Conservation (phyloP, 2,329 filamentous ascomycete species). For the Fusarium sp. region DNA sequence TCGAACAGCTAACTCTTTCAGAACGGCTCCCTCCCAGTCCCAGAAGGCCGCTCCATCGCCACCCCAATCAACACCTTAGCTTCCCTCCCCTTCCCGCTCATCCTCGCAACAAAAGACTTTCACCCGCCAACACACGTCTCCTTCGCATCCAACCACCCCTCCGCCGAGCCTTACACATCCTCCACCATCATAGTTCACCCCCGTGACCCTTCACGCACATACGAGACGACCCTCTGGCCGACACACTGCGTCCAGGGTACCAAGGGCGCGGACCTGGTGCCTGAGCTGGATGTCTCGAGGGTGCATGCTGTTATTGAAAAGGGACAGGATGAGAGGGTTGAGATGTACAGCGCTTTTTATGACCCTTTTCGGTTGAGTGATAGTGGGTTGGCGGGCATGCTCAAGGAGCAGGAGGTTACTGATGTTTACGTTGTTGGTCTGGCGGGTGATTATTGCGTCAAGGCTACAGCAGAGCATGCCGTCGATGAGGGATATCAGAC, state of each 20-base stretch:
- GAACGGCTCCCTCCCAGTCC: slow-evolving; percentile 88
- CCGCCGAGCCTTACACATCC: slow-evolving; percentile 76
- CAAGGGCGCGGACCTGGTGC: slow-evolving; percentile 77
- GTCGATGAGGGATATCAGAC: slow-evolving; percentile 79
- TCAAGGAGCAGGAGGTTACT: slow-evolving; percentile 72
- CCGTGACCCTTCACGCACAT: slow-evolving; percentile 69
- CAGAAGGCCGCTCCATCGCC: slow-evolving; percentile 76
- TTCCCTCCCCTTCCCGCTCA: slow-evolving; percentile 75
- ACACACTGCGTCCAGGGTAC: slow-evolving; percentile 86
- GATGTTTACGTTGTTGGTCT: slow-evolving; percentile 89
- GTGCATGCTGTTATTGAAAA: slow-evolving; percentile 82
- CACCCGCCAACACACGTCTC: slow-evolving; percentile 88
- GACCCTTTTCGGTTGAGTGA: slow-evolving; percentile 78
- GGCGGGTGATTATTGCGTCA: slow-evolving; percentile 91
- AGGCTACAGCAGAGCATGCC: slow-evolving; percentile 83
- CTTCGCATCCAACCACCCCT: slow-evolving; percentile 83
- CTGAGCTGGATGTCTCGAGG: slow-evolving; percentile 71
- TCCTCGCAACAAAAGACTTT: slow-evolving; percentile 92
- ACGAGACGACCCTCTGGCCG: slow-evolving; percentile 84
- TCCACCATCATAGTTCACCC: slow-evolving; percentile 75
- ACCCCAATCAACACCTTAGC: slow-evolving; percentile 81
- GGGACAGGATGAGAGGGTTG: slow-evolving; percentile 77
- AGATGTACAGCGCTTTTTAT: slow-evolving; percentile 95
- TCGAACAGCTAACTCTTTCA: slow-evolving; percentile 53
- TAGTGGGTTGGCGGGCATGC: slow-evolving; percentile 69